Percentiles rank a stretch among this genome's conserved stretches.
These are phyloP conservation scores for Vigna unguiculata DNA, from an alignment of 306 rosid genomes.

Conservation along the genomic window DNA sequence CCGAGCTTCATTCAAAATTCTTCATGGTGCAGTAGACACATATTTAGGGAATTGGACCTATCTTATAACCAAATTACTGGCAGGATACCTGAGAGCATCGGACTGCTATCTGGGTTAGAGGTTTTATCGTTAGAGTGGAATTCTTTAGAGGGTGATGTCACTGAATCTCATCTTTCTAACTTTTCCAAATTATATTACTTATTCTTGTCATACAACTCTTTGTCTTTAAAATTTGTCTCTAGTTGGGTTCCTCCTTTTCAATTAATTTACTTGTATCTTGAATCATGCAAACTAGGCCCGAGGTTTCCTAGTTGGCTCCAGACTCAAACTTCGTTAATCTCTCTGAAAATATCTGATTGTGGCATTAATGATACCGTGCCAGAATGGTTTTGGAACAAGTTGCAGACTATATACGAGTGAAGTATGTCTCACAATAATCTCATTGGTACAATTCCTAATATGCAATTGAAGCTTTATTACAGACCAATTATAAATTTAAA, in stretches of 20 bases:
- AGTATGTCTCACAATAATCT: not conserved
- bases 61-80: not conserved
- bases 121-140: accelerated
- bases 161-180: not conserved
- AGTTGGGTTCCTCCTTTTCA: not conserved
- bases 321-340: not conserved
- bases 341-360: not conserved
- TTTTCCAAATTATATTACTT: not conserved
- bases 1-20: not conserved
- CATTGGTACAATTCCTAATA: not conserved
- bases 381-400: not conserved
- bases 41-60: not conserved
- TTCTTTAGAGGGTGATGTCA: not conserved
- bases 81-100: not conserved
- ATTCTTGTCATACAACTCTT: not conserved
- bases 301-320: not conserved
- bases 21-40: not conserved
- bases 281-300: not conserved
- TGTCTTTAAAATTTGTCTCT: not conserved
- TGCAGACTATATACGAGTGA: not conserved
- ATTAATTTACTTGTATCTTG: not conserved
- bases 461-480: not conserved
- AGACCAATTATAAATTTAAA: not conserved
- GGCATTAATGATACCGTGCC: not conserved
- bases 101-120: not conserved